phyloP scores from a whole-genome alignment of 805 yeast genomes.

The Diddensiella caesifluorescens region DNA sequence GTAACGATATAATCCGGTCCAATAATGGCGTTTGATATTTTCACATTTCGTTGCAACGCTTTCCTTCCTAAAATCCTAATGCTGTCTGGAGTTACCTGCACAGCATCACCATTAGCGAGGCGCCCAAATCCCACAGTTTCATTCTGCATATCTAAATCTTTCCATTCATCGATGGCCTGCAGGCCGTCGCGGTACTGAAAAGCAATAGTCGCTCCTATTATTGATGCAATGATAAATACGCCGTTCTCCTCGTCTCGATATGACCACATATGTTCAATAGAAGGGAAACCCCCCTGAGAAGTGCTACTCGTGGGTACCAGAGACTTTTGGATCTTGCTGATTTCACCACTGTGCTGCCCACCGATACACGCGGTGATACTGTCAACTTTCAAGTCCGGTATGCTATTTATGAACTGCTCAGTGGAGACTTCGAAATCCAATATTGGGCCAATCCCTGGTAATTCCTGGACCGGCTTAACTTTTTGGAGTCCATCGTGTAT shows the following conservation, averaged over 20 bases:
- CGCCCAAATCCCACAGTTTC: constrained; percentile 3
- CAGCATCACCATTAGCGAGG: constrained; percentile 1
- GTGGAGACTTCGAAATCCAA: not conserved
- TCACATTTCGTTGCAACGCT: too few relatives aligned
- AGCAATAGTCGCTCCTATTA: not conserved
- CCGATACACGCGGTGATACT: not conserved
- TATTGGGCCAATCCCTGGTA: not conserved
- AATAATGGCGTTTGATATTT: not conserved
- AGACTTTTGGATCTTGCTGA: constrained; percentile 1
- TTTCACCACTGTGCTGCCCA: not conserved
- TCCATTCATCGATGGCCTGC: not conserved
- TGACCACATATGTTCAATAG: not conserved
- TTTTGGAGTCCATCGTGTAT: not conserved
- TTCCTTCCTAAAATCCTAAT: not conserved
- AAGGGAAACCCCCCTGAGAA: not conserved
- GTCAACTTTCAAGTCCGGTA: not conserved
- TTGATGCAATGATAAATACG: not conserved
- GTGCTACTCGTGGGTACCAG: not conserved
- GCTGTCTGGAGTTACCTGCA: not conserved
- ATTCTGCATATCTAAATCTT: not conserved
- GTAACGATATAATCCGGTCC: not conserved
- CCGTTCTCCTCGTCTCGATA: not conserved
- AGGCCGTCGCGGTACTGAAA: not conserved
- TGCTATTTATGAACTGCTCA: too few relatives aligned
- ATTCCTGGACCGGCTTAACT: not conserved